Evolutionary conservation across 306 rosid species (phyloP).

Genomic region (Vigna trinervia): DNA sequence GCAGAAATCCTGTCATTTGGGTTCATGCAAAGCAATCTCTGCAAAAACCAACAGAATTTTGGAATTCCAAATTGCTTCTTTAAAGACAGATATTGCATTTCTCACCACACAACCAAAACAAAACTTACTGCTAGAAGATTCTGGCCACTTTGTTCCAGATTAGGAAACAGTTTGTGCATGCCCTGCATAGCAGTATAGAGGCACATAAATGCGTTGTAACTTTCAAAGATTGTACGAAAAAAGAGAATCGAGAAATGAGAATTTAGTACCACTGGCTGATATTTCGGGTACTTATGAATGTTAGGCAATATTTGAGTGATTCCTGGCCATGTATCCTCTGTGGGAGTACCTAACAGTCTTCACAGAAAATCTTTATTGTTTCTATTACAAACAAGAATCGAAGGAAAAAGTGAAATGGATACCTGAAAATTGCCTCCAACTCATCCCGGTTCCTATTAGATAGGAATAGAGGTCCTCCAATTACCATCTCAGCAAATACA

Average conservation of each 20-base stretch:
- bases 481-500: conserved; percentile 47
- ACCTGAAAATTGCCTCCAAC: conserved; percentile 35
- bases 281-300: not conserved
- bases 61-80: too few relatives aligned
- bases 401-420: not conserved
- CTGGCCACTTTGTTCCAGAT: conserved; percentile 27
- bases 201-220: not conserved
- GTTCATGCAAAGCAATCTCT: conserved; percentile 42
- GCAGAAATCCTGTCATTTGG: conserved; percentile 43
- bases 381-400: not conserved
- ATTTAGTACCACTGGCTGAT: conserved; percentile 2
- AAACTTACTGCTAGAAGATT: conserved; percentile 39
- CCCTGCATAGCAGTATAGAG: conserved; percentile 24
- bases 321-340: conserved; percentile 41
- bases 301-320: not conserved
- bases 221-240: not conserved
- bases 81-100: too few relatives aligned
- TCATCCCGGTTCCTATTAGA: not conserved
- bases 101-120: not conserved
- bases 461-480: not conserved
- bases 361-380: conserved; percentile 4
- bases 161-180: not conserved
- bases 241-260: not conserved
- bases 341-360: conserved; percentile 47
- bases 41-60: not conserved